These are phyloP conservation scores for Eimeria maxima DNA, from an alignment of 169 alveolate genomes.

Conservation along the genomic window DNA sequence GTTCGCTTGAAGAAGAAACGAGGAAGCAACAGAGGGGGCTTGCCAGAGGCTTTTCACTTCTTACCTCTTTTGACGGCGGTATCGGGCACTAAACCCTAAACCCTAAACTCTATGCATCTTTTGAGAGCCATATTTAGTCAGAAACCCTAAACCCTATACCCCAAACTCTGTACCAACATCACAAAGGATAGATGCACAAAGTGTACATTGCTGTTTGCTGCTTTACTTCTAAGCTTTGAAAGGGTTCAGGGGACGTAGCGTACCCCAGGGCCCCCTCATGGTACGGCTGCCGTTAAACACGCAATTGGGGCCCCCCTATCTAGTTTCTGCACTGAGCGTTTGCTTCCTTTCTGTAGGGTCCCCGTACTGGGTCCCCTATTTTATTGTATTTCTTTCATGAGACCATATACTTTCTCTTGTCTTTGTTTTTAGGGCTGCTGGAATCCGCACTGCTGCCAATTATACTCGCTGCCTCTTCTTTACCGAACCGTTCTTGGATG, in stretches of 20 bases:
- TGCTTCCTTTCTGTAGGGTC: neutral
- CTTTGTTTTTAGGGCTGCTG: conserved; percentile 26
- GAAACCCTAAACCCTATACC: conserved; percentile 37
- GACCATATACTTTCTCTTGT: neutral
- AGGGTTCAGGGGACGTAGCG: neutral
- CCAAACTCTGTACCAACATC: neutral
- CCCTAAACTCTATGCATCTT: conserved; percentile 9
- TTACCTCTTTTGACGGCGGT: conserved; percentile 64
- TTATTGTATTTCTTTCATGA: neutral
- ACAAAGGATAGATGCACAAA: neutral
- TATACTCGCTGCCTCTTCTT: neutral
- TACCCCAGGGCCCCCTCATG: neutral
- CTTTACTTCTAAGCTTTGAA: neutral
- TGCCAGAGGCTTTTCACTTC: conserved; percentile 36
- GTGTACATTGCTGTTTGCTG: neutral
- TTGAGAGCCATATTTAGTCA: neutral
- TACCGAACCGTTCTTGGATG: neutral
- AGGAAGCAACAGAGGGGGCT: conserved; percentile 52
- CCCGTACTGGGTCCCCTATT: neutral
- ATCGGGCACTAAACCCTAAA: conserved; percentile 24
- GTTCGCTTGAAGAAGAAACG: neutral
- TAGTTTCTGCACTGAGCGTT: neutral
- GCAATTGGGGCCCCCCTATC: conserved; percentile 12
- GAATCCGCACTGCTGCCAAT: conserved; percentile 63
- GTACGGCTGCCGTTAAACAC: neutral